Conservation (phyloP, 192 early-diverging fungal genomes). For the Fimicolochytrium jonesii region DNA sequence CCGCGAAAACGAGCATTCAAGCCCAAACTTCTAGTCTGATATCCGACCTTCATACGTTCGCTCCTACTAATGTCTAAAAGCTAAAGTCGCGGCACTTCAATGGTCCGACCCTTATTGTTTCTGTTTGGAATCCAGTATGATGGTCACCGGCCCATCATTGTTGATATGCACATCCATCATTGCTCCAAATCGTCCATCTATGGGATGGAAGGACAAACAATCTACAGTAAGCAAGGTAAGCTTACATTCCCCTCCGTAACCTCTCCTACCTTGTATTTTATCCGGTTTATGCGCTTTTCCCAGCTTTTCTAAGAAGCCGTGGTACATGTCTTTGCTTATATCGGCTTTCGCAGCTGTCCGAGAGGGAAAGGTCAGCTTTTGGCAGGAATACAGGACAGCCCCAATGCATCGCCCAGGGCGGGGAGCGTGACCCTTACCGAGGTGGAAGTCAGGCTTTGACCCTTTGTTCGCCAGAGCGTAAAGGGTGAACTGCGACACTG, state of each 20-base stretch:
- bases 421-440: conserved; percentile 20
- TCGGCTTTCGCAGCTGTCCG: conserved; percentile 67
- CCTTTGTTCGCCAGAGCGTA: conserved; percentile 78
- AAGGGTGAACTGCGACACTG: conserved; percentile 90
- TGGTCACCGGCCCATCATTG: conserved; percentile 73
- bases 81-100: too few species aligned
- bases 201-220: not conserved
- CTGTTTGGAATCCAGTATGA: conserved; percentile 40
- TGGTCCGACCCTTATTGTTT: not conserved
- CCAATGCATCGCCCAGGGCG: not conserved
- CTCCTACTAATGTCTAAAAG: too few species aligned
- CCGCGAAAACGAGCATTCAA: too few species aligned
- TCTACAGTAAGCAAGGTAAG: not conserved
- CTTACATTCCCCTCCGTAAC: not conserved
- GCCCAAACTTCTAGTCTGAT: too few species aligned
- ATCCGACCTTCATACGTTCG: too few species aligned
- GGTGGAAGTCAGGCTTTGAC: conserved; percentile 87
- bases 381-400: not conserved
- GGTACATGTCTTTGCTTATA: conserved; percentile 67
- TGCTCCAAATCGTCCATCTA: conserved; percentile 88
- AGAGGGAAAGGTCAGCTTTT: not conserved
- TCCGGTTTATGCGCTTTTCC: conserved; percentile 56
- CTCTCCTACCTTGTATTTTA: conserved; percentile 71
- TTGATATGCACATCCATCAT: conserved; percentile 92
- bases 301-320: conserved; percentile 66